Base-by-base conservation (phyloP, 1,139 yeast species). In the Tardiomyces digboiensis region DNA sequence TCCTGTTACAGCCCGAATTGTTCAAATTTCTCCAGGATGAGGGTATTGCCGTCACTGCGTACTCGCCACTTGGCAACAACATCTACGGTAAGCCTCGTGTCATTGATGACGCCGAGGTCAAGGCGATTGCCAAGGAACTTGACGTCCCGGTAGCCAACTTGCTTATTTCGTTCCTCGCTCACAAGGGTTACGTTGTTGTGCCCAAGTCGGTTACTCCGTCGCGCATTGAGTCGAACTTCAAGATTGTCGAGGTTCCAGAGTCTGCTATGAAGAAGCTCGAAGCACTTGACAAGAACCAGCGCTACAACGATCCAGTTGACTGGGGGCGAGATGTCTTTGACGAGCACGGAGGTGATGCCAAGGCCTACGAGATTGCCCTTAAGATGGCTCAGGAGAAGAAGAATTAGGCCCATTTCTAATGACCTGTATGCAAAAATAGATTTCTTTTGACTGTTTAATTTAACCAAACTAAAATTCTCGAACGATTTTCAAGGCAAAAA, bases 31-130 rank as follows among this genome's bases (percentile, higher is more conserved):
- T 75, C 50, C 76, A 83, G 62, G 57, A 66, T 39, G 66, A 76
- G 53, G 80, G 75, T 41, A 76, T 87, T 58, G 82, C 79, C 47
- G 72, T 87, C 58, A 84, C 87, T 44, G 96, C 82, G 21, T 87
- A 87, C 72, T 85, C 95, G 7, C 82, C 95, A 12, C 82, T 86
- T 14, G 29, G 19, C 21, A 14, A 38, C 21, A 23, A 23, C 29
- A n/a, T 38, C 22, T 18, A 22, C 20, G 21, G 40, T 21, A 19
- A 16, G 16, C 14, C 20, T 19, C 29, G 22, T 20, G 29, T 38
- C 40, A 22, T 57, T 29, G 64, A 68, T 41, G 75, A 82, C 53
- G 68, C 70, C 29, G 64, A 66, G 1, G 61, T 85, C 33, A 54
- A 57, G 19, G 61, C 69, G 40, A 59, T 83, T 46, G 86, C 87